Evolutionary conservation across 192 early-diverging fungal genomes (phyloP).

Genomic region (Diversispora epigaea): DNA sequence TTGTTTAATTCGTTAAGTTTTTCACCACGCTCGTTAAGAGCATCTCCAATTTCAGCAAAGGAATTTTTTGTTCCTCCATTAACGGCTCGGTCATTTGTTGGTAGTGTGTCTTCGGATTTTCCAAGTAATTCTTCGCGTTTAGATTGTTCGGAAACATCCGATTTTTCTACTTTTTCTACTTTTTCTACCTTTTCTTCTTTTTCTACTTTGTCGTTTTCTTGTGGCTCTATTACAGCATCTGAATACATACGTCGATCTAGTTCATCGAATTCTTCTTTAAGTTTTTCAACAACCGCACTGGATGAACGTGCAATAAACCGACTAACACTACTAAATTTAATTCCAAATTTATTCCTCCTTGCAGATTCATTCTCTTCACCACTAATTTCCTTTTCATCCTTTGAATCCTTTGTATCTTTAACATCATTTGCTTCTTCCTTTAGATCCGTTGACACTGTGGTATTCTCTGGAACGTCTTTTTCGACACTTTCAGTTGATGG

Average conservation of each 20-base stretch:
- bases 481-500: no score
- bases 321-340: no score
- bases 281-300: not conserved
- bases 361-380: no score
- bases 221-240: not conserved
- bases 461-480: no score
- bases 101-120: not conserved
- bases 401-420: no score
- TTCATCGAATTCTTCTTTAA: conserved; percentile 10
- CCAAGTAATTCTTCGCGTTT: conserved; percentile 5
- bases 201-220: not conserved
- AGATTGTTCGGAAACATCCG: not conserved
- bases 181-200: not conserved
- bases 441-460: no score
- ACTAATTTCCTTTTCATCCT: no score
- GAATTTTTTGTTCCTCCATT: conserved; percentile 5
- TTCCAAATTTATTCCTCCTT: no score
- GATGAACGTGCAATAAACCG: not conserved
- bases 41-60: conserved; percentile 34
- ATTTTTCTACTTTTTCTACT: not conserved
- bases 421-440: no score
- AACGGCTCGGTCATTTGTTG: not conserved
- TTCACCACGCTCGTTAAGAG: conserved; percentile 70
- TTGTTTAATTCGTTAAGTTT: conserved; percentile 53
- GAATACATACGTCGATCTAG: conserved; percentile 6